Percentiles rank a stretch among this genome's conserved stretches.
phyloP scores from a whole-genome alignment of 257 asterid species.

The Linderniella brevidens region DNA sequence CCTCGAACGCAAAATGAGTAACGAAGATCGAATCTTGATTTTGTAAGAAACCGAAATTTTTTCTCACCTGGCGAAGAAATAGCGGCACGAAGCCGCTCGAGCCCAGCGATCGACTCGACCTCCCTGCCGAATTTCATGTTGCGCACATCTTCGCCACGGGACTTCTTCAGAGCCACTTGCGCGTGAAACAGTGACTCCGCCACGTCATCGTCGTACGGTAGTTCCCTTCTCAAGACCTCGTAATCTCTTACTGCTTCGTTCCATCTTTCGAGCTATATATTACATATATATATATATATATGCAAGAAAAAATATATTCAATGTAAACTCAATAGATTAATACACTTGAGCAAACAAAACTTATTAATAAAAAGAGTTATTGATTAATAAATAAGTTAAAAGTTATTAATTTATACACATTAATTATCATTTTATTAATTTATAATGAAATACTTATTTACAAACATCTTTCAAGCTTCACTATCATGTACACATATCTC shows the following conservation, averaged over 20 bases:
- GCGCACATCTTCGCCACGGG: constrained; percentile 63
- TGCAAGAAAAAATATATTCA: too few species aligned
- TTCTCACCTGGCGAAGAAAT: constrained; percentile 54
- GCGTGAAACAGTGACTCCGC: constrained; percentile 73
- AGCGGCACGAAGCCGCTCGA: constrained; percentile 74
- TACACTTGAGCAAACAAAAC: too few species aligned
- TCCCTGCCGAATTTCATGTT: constrained; percentile 76
- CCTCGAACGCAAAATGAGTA: not conserved
- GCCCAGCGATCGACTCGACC: constrained; percentile 45
- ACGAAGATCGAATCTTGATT: too few species aligned
- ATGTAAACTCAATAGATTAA: too few species aligned
- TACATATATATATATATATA: not conserved
- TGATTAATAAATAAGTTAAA: too few species aligned
- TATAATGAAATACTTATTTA: too few species aligned
- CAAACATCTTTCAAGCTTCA: too few species aligned
- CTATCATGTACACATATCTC: too few species aligned
- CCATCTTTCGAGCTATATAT: constrained; percentile 85
- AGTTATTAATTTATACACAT: too few species aligned
- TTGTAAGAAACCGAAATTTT: too few species aligned
- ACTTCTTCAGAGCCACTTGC: constrained; percentile 55
- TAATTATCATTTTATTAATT: too few species aligned
- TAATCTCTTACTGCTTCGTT: constrained; percentile 80
- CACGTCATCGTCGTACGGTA: constrained; percentile 52
- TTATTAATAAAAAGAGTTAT: too few species aligned
- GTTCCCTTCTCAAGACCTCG: constrained; percentile 49